These are phyloP conservation scores for Macrophomina phaseolina DNA, from an alignment of 2,329 filamentous ascomycete genomes.

Conservation along the genomic window DNA sequence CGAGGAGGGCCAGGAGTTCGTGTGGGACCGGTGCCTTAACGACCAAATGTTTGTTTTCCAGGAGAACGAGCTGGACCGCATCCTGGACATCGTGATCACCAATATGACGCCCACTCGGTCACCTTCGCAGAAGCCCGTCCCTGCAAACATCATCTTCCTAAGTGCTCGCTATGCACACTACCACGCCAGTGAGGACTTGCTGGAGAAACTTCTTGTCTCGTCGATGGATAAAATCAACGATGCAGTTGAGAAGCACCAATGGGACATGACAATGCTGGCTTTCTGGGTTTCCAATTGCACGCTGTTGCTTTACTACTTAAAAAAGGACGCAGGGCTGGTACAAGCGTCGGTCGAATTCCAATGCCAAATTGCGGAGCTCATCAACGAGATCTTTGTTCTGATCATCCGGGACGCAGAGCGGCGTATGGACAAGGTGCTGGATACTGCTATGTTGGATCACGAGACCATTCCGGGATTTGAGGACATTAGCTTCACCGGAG, in stretches of 20 bases:
- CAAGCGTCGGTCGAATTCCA: slow-evolving; percentile 87
- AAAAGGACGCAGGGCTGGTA: slow-evolving; percentile 85
- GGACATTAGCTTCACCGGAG: slow-evolving; percentile 95
- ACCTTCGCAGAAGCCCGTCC: slow-evolving; percentile 95
- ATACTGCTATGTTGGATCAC: slow-evolving; percentile 93
- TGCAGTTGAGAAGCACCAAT: slow-evolving; percentile 93
- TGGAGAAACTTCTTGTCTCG: slow-evolving; percentile 78
- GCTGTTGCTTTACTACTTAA: slow-evolving; percentile 91
- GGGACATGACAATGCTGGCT: slow-evolving; percentile 99
- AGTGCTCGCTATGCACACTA: slow-evolving; percentile 97
- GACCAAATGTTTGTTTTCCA: slow-evolving; percentile 99
- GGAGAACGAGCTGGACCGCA: slow-evolving; percentile 86
- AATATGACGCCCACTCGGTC: slow-evolving; percentile 97
- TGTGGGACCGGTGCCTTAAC: slow-evolving; percentile 92
- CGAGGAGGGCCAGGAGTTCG: slow-evolving; percentile 91
- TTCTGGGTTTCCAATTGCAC: slow-evolving; percentile 99
- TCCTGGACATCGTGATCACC: slow-evolving; percentile 94
- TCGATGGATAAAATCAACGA: slow-evolving; percentile 97
- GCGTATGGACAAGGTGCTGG: slow-evolving; percentile 93
- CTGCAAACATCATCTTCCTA: slow-evolving; percentile 95
- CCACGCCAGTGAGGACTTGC: slow-evolving; percentile 83
- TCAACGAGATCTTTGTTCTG: slow-evolving; percentile 98
- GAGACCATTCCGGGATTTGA: slow-evolving; percentile 98
- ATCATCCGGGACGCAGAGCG: slow-evolving; percentile 96
- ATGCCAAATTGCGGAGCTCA: slow-evolving; percentile 87